A percentile compares a stretch with the other conserved stretches of the same genome.
These are phyloP conservation scores for Glycyrrhiza uralensis DNA, from an alignment of 306 rosid genomes.

Conservation along the genomic window DNA sequence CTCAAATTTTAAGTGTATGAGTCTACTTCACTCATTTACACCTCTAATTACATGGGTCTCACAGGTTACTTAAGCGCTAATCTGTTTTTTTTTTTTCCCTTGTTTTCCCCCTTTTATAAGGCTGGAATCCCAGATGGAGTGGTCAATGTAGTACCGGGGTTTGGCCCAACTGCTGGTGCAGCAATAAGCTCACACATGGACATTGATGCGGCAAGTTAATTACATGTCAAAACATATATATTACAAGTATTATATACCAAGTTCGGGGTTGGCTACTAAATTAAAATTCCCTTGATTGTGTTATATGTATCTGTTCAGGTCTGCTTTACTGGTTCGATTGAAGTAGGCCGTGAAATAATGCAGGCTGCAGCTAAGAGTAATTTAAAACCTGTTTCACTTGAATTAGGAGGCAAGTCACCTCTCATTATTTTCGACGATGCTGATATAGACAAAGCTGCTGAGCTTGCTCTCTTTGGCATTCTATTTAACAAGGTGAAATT, in stretches of 20 bases:
- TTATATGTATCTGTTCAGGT: conserved; percentile 39
- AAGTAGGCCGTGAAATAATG: conserved; percentile 67
- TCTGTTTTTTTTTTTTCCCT: background rate
- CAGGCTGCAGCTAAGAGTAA: conserved; percentile 76
- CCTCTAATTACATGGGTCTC: no score
- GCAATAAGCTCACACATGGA: conserved; percentile 74
- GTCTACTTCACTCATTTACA: no score
- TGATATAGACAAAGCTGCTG: conserved; percentile 58
- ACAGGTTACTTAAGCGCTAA: background rate
- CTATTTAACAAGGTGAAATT: conserved; percentile 53
- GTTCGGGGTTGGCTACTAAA: background rate
- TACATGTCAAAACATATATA: background rate
- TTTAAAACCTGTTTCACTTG: conserved; percentile 65
- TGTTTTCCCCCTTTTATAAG: conserved; percentile 16
- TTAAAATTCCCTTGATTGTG: background rate
- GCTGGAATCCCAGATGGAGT: conserved; percentile 90
- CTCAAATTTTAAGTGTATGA: no score
- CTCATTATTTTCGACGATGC: conserved; percentile 73
- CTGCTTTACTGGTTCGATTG: conserved; percentile 78
- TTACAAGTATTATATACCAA: background rate
- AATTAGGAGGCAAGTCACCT: conserved; percentile 88
- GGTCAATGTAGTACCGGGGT: conserved; percentile 69
- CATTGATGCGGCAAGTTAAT: conserved; percentile 53
- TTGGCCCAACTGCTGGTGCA: conserved; percentile 75
- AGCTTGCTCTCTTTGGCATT: conserved; percentile 57